phyloP scores from a whole-genome alignment of 495 filamentous ascomycete genomes.

The Venustampulla echinocandica region DNA sequence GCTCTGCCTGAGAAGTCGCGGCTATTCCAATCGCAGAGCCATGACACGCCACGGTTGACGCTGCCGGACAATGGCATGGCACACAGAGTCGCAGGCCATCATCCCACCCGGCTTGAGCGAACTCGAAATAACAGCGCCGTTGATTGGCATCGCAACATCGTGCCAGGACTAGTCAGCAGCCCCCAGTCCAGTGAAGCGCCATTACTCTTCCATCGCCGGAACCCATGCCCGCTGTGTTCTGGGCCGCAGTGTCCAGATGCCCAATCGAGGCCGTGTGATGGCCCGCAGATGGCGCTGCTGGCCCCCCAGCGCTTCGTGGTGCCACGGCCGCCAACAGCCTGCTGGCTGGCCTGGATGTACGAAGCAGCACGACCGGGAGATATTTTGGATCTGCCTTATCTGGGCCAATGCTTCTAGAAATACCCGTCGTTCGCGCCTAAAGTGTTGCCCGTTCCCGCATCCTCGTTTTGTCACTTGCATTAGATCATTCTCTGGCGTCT shows the following conservation, averaged over 20 bases:
- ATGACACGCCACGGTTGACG: neutral
- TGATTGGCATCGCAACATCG: neutral
- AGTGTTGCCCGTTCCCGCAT: constrained; percentile 20
- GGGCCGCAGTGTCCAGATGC: too few relatives aligned
- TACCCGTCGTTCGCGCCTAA: constrained; percentile 21
- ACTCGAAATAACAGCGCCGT: too few relatives aligned
- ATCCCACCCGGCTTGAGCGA: neutral
- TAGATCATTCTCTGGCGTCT: constrained; percentile 22
- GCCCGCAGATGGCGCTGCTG: constrained; percentile 2
- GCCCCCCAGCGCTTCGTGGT: neutral
- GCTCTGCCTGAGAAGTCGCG: too few relatives aligned
- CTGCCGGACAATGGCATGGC: neutral
- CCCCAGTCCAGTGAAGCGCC: too few relatives aligned
- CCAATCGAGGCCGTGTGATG: too few relatives aligned
- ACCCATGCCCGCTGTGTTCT: too few relatives aligned
- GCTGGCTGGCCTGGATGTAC: neutral
- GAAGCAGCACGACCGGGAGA: too few relatives aligned
- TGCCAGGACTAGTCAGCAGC: too few relatives aligned
- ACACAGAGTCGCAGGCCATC: neutral
- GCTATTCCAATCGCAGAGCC: too few relatives aligned
- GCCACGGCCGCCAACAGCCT: constrained; percentile 8
- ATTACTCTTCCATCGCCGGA: too few relatives aligned
- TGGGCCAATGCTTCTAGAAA: constrained; percentile 14
- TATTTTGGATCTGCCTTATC: constrained; percentile 4
- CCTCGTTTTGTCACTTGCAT: constrained; percentile 26